Base-by-base conservation (phyloP, 2,329 filamentous ascomycete species). In the Botrytis deweyae region DNA sequence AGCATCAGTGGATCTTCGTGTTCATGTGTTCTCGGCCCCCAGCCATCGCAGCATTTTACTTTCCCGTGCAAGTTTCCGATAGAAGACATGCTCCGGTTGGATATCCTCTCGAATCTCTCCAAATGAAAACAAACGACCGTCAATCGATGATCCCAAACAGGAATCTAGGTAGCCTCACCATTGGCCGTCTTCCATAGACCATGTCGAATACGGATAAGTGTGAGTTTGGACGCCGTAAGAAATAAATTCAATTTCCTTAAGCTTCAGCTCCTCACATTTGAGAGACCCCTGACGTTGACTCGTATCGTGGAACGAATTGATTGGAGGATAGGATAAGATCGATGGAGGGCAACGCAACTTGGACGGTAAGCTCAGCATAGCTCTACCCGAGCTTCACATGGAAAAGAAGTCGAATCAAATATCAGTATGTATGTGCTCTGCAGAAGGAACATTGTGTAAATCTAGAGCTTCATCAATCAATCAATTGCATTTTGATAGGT, bases 251-350 rank as follows among this genome's bases (percentile, higher is more conserved):
- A 67, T 29, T 40, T n/a, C 38, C 66, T 68, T 33, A 14, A 29
- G 44, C 66, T 68, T 68, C 66, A 68, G 66, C 66, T 68, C 66
- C 49, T 68, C 66, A 68, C 49, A 55, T 25, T 33, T 8, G n/a
- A 2, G 20, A 42, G 49, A 68, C 55, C 66, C 66, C 55, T 42
- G 66, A 55, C 66, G 22, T 49, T 52, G 62, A 55, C 36, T 68
- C 66, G 49, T 68, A 55, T 68, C 66, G 66, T 68, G 66, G 49
- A 58, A 12, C 5, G 14, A 8, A 33, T 68, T 68, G 18, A 68
- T 68, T 68, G 66, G 66, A 68, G 29, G 49, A 42, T 58, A 1
- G 25, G 49, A 42, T 58, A n/a, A 33, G n/a, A 58, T 42, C 25
- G 49, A 55, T 55, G 49, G 25, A 68, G 64, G 4, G 49, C 14